phyloP scores from a whole-genome alignment of 2,329 filamentous ascomycete species.

The Chaetomium globosum region DNA sequence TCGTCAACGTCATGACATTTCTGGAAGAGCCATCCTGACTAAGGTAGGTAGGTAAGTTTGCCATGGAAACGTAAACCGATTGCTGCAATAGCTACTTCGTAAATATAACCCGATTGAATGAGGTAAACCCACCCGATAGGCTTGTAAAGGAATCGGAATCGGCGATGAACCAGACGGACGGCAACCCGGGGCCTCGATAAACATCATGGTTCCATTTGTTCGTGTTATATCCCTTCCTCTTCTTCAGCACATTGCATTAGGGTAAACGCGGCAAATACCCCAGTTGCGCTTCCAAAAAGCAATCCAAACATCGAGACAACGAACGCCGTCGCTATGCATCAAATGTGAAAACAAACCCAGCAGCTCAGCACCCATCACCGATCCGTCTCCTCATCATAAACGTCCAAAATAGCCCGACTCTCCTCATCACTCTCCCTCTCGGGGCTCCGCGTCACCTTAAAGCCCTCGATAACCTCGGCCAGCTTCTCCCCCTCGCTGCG shows the following conservation, averaged over 20 bases:
- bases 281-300: too few relatives aligned
- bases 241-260: background rate
- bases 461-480: conserved; percentile 61
- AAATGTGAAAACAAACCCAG: conserved; percentile 10
- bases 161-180: background rate
- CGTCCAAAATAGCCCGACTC: conserved; percentile 42
- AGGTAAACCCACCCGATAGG: background rate
- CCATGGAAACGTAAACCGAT: too few relatives aligned
- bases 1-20: too few relatives aligned
- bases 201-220: background rate
- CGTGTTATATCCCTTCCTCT: background rate
- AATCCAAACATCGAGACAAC: conserved; percentile 1
- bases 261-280: too few relatives aligned
- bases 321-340: conserved; percentile 38
- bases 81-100: too few relatives aligned
- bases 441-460: conserved; percentile 41
- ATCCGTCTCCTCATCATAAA: conserved; percentile 42
- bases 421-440: conserved; percentile 40
- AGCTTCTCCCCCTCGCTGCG: conserved; percentile 68
- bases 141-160: background rate
- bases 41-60: too few relatives aligned
- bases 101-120: too few relatives aligned
- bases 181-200: background rate
- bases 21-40: background rate
- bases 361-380: background rate